Base-by-base conservation (phyloP, 2,329 filamentous ascomycete species). In the Aspergillus aculeatinus region DNA sequence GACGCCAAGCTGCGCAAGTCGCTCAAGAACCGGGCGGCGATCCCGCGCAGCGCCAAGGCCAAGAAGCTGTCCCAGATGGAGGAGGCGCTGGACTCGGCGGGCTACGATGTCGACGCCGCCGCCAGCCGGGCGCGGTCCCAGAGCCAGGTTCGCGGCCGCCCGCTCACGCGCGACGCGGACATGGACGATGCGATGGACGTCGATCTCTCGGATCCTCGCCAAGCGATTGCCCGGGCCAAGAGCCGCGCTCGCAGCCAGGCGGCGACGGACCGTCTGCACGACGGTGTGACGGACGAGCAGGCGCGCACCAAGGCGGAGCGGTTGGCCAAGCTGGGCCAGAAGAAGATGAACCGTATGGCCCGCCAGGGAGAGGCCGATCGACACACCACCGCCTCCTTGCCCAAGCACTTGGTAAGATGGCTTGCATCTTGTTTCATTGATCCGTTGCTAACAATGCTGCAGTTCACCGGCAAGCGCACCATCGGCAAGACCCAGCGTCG, bases 301-400 rank as follows among this genome's bases (percentile, higher is more conserved):
- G 81, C 85, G 53, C 85, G 90, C 67, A 84, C 82, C 61, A 96
- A 94, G 85, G 92, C 91, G 42, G 93, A 96, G 77, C 88, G 89
- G 71, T 82, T 96, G 75, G 85, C 87, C 74, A 98, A 96, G 85
- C 80, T 99, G 74, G 85, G 88, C 71, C 96, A 99, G 88, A 92
- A 94, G 85, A 94, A 92, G 86, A 97, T 96, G 92, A 99, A 99
- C 83, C 87, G 94, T 66, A 95, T 96, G 89, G 95, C 95, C 49
- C 88, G 93, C 77, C 91, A 96, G 83, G 95, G 95, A 83, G 95
- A 99, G 82, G 93, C 89, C 63, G 95, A 99, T 83, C 87, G 96
- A 75, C 94, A 98, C 80, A 87, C 87, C 63, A 88, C 88, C 58
- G 90, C 90, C 42, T 85, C 90, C 56, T 80, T 96, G 78, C 86